Base-by-base conservation (phyloP, 2,329 filamentous ascomycete genomes). In the Colletotrichum theobromicola region DNA sequence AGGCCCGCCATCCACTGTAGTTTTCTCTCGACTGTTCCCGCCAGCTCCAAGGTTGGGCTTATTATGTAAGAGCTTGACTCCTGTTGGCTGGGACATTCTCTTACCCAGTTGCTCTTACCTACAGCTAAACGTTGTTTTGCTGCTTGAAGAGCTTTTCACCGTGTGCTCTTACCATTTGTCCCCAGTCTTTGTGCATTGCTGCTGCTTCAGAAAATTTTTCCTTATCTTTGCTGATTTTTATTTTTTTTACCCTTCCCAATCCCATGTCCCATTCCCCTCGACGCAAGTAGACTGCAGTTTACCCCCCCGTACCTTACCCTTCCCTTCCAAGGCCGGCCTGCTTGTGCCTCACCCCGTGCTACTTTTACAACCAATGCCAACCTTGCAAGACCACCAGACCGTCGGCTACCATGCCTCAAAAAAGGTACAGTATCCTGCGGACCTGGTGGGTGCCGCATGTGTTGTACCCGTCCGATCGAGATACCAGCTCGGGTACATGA, bases 51-150 rank as follows among this genome's bases (percentile, higher is more conserved):
- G 42, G 68, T 67, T 75, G 72, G 63, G 61, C 35, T 66, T 63
- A 72, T 75, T 75, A 75, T 75, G 72, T 75, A 75, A 75, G 72
- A 75, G 74, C 21, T 72, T 76, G 67, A 32, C n/a, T 60, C 62
- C 67, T 61, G 74, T 76, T 76, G 74, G 74, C 74, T 72, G 50
- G 67, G 26, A 2, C 55, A 37, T 58, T 62, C 69, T 60, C 21
- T 72, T 63, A 58, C 34, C 60, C 57, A 67, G 68, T 75, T 75
- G 63, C 58, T 72, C 68, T 75, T 72, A 74, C 72, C 67, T 65
- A 69, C 53, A 53, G 60, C 13, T 67, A 73, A 73, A 70, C 65
- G 32, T 18, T 63, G 28, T 50, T 35, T 46, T 21, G n/a, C 42
- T 50, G 42, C n/a, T 50, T 50, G n/a, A n/a, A 18, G 13, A 9